Evolutionary conservation across 192 early-diverging fungal genomes (phyloP), one percentile per base, ranked within the genome.

Genomic region (Backusella sp.): DNA sequence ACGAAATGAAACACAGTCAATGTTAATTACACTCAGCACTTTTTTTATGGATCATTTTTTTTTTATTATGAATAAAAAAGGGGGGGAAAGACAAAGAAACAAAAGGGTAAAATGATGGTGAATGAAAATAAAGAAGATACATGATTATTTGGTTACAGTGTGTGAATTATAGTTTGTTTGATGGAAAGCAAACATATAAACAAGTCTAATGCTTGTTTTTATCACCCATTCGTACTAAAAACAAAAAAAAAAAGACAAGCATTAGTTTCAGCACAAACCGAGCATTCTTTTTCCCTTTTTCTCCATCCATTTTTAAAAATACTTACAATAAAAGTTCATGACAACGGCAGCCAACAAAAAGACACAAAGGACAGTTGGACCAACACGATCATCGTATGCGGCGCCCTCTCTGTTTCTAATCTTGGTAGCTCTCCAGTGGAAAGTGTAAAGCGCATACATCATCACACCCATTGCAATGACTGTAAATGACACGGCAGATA

Each of bases 351-450:
- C 74, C 26, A 94, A 82, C 42, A 96, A 77, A 73, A 90, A 84
- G 6, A 90, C 73, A 68, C 93, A 93, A 4, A 95, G 82, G 7
- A 94, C 83, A 21, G 91, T 90, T 35, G 94, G 93, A 42, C 93
- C 93, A 21, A 90, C 78, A 11, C 91, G 85, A 77, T 93, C 91
- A 76, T 95, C 93, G 81, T 93, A 95, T n/a, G 94, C 92, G 35
- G 92, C 93, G 32, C 88, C 77, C 37, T 93, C 91, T 66, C 90
- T 86, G 68, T 88, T 88, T 42, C 94, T 88, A 77, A 95, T 95
- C 84, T 86, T 91, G 77, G 86, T 82, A 6, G 92, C 92, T 67
- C 94, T 87, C 92, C 92, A 94, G 82, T 93, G 91, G 83, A 89
- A 95, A 59, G 90, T 87, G 67, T 87, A 85, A 28, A 95, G 84